Base-by-base conservation (phyloP, 148 eudicot species). In the Pharnaceum exiguum region DNA sequence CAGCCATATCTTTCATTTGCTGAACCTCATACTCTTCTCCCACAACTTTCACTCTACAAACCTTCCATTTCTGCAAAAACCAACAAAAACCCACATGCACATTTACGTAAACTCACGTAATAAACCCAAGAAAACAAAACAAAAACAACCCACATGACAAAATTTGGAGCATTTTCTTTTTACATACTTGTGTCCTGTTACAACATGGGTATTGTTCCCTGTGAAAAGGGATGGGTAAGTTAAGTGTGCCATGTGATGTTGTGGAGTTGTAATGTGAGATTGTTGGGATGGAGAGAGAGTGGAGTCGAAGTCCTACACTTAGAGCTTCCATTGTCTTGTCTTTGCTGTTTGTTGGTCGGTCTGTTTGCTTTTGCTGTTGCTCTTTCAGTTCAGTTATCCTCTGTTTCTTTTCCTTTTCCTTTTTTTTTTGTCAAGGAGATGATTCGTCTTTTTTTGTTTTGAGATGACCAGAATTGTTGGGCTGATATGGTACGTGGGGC, bases 1-100 rank as follows among this genome's bases (percentile, higher is more conserved):
- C 90, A 57, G 96, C 96, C 96, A 93, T 86, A 37, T 85, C 99
- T 71, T 76, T 93, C 84, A 84, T 69, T 71, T 93, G 99, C 83
- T 59, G 88, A 78, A 93, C 42, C 70, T 89, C 96, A 32, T 72
- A 83, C 57, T 89, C 99, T 67, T 93, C 91, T 46, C 62, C 87
- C 46, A 60, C 95, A 3, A 59, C 86, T 78, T 85, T 89, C 85
- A 80, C 71, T 60, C 80, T 72, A 29, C 74, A 60, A 24, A 55
- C 59, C 39, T 55, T 65, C 73, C 58, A 53, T 10, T 67, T 55
- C 95, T 81, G 32, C 19, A 62, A 5, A 39, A 59, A 70, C 45
- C 3, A 7, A 59, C 18, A 29, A 40, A 26, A 66, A 30, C 11
- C 13, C 2, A 30, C 39, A 68, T 33, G 66, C 65, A 65, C 75